These are phyloP conservation scores for Phytophthora multivora DNA, from an alignment of 352 stramenopile genomes.

Conservation along the genomic window DNA sequence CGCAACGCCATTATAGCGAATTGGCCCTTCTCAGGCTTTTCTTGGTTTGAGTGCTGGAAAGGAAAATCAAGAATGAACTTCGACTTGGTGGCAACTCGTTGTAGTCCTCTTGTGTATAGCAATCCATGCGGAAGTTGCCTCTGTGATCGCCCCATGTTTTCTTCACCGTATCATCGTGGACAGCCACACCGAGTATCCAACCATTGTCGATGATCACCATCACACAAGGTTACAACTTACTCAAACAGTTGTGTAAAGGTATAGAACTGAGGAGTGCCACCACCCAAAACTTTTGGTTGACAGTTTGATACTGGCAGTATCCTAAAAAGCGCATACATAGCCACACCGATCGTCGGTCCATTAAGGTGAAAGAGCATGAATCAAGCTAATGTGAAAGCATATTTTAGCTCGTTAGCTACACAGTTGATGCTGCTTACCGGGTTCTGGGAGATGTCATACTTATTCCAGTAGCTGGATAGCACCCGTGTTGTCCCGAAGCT, in stretches of 20 bases:
- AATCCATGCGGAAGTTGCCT: not conserved
- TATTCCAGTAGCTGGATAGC: conserved; percentile 49
- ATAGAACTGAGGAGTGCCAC: not conserved
- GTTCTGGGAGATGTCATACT: not conserved
- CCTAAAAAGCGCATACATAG: too few relatives aligned
- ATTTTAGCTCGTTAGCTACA: not conserved
- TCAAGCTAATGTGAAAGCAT: too few relatives aligned
- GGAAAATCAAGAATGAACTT: conserved; percentile 1
- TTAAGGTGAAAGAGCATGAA: not conserved
- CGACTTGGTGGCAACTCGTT: not conserved
- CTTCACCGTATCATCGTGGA: not conserved
- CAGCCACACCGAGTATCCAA: not conserved
- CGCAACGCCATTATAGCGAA: not conserved
- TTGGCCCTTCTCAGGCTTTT: not conserved
- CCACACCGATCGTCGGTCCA: not conserved
- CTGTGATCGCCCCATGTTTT: not conserved
- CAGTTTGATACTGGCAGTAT: too few relatives aligned
- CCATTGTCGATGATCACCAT: conserved; percentile 1
- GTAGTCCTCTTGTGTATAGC: not conserved
- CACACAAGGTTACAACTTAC: not conserved
- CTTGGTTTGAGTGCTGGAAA: not conserved
- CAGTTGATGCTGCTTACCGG: not conserved
- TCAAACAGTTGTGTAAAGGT: not conserved
- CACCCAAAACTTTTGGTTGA: not conserved
- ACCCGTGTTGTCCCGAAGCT: conserved; percentile 57